These are phyloP conservation scores for Aplosporella prunicola DNA, from an alignment of 2,329 filamentous ascomycete species.

Conservation along the genomic window DNA sequence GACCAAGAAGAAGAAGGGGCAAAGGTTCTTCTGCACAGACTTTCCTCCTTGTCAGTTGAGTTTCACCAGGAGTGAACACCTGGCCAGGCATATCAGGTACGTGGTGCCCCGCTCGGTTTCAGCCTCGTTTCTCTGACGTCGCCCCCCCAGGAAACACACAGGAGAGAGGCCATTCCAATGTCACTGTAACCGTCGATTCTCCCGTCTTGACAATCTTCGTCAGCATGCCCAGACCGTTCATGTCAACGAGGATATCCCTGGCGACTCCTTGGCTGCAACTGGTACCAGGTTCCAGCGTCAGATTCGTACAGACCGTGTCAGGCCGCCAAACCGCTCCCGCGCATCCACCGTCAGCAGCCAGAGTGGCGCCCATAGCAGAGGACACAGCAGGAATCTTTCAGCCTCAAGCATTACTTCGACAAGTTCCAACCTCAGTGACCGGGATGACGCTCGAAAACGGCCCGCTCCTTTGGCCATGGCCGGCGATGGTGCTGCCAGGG, in stretches of 20 bases:
- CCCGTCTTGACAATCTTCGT: constrained; percentile 83
- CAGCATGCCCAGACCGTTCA: constrained; percentile 98
- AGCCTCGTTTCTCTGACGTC: constrained; percentile 15
- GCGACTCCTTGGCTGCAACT: constrained; percentile 84
- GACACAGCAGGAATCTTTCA: constrained; percentile 77
- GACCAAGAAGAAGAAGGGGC: constrained; percentile 90
- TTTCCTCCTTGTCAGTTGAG: constrained; percentile 89
- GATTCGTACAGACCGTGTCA: constrained; percentile 76
- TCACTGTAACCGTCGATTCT: constrained; percentile 88
- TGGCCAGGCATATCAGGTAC: constrained; percentile 87
- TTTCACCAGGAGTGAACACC: constrained; percentile 91
- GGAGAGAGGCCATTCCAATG: constrained; percentile 95
- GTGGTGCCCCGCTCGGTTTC: constrained; percentile 16
- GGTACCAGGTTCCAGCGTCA: constrained; percentile 88
- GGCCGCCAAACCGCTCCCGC: constrained; percentile 64
- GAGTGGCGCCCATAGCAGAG: constrained; percentile 55
- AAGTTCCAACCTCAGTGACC: constrained; percentile 53
- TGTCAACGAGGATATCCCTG: constrained; percentile 92
- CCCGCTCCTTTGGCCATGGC: constrained; percentile 80
- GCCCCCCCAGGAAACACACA: constrained; percentile 70
- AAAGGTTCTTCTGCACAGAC: constrained; percentile 92
- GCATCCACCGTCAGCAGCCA: constrained; percentile 69
- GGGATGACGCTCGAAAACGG: constrained; percentile 57
- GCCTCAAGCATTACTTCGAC: constrained; percentile 78
- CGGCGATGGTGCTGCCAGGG: constrained; percentile 51